phyloP scores from a whole-genome alignment of 2,329 filamentous ascomycete species.

The Fusarium sacchari region DNA sequence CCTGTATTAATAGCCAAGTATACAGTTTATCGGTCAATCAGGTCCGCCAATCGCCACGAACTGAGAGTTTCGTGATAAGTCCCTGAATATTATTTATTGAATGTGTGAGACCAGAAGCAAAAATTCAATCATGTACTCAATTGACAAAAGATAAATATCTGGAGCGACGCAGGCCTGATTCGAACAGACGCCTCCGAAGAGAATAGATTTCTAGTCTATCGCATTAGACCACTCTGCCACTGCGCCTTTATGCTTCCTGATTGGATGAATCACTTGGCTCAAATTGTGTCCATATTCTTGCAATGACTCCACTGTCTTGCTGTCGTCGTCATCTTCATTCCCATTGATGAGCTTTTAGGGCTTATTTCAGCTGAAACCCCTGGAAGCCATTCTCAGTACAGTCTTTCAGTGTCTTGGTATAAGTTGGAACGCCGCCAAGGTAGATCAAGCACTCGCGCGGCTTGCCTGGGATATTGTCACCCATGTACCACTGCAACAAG shows the following conservation, averaged over 20 bases:
- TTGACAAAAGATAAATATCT: background rate
- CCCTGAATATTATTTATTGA: accelerated
- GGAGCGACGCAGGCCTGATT: background rate
- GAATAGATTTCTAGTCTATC: slow-evolving; percentile 15
- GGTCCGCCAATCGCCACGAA: background rate
- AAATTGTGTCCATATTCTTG: accelerated
- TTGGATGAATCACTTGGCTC: accelerated
- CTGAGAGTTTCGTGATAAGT: background rate
- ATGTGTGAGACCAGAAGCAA: background rate
- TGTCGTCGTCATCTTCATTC: accelerated
- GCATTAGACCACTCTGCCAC: slow-evolving; percentile 14
- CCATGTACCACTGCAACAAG: background rate
- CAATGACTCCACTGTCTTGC: accelerated
- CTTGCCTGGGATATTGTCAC: background rate
- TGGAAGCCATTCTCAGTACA: background rate
- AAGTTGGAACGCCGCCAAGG: background rate
- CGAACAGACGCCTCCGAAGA: slow-evolving; percentile 7
- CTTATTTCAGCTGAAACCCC: background rate
- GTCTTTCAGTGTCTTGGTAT: background rate
- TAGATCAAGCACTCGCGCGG: background rate
- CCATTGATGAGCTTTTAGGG: accelerated
- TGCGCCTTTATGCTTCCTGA: background rate
- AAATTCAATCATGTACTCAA: accelerated
- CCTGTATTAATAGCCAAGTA: accelerated
- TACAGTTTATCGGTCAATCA: accelerated